Conservation (phyloP, 441 rosid genomes). For the Geranium incanum region DNA sequence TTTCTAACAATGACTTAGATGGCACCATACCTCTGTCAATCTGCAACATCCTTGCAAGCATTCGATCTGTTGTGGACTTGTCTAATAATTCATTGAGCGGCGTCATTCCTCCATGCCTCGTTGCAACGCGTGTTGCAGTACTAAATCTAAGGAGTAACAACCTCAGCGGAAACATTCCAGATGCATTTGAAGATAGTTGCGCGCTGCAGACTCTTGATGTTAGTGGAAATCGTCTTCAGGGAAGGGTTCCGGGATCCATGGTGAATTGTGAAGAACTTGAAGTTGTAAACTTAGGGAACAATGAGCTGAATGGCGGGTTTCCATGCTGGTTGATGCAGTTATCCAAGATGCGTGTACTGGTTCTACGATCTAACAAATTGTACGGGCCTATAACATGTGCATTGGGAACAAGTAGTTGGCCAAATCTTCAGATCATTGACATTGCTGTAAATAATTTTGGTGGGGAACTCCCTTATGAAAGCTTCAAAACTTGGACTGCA, state of each 20-base stretch:
- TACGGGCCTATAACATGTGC: background rate
- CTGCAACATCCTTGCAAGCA: background rate
- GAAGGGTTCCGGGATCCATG: background rate
- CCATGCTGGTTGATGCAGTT: background rate
- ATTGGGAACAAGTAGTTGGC: background rate
- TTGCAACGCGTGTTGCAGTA: background rate
- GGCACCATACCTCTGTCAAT: background rate
- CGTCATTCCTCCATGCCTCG: background rate
- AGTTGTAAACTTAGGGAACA: background rate
- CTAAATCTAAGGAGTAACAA: background rate
- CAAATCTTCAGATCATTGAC: constrained; percentile 5
- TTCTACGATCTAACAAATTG: background rate
- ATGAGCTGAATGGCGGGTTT: constrained; percentile 6
- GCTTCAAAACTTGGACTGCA: constrained; percentile 7
- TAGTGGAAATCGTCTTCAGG: background rate
- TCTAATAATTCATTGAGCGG: constrained; percentile 7
- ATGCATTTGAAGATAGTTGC: background rate
- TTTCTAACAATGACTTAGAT: background rate
- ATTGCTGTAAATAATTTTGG: background rate
- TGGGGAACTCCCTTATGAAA: background rate
- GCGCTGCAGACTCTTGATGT: constrained; percentile 1
- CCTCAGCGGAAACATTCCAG: background rate
- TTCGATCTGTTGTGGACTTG: background rate
- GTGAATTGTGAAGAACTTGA: background rate
- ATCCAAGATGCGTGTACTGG: background rate